Conservation (phyloP, 257 asterid species). For the Plantago elongata region DNA sequence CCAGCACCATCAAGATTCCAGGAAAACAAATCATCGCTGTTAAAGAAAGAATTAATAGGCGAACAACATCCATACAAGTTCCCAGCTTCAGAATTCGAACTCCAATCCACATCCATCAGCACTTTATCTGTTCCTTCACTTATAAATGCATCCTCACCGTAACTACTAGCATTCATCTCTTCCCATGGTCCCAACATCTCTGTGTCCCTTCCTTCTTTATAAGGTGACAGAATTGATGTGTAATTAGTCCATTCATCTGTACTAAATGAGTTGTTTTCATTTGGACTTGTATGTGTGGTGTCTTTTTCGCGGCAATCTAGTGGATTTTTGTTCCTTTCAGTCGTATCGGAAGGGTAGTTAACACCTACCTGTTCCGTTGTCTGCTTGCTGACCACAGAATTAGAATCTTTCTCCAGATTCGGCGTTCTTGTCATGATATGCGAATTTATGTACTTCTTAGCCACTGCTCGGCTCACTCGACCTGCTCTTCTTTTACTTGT, state of each 20-base stretch:
- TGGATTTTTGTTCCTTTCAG: too few species aligned
- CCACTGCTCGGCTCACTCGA: constrained; percentile 26
- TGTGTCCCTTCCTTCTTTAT: constrained; percentile 2
- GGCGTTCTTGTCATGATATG: background rate
- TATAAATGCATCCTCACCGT: constrained; percentile 11
- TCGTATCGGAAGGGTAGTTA: background rate
- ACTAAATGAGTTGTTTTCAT: background rate
- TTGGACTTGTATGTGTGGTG: background rate
- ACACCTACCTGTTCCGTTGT: background rate
- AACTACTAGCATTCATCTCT: constrained; percentile 16
- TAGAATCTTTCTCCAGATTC: background rate
- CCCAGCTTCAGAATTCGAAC: constrained; percentile 5
- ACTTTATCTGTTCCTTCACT: constrained; percentile 7
- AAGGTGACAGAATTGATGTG: constrained; percentile 14
- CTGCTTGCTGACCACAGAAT: background rate
- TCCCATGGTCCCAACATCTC: constrained; percentile 21
- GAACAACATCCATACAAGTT: constrained; percentile 26
- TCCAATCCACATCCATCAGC: constrained; percentile 10
- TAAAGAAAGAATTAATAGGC: constrained; percentile 30
- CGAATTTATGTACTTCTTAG: constrained; percentile 22
- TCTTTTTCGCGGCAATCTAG: background rate
- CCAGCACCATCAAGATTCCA: constrained; percentile 22
- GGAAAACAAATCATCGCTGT: constrained; percentile 13
- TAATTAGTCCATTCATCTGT: background rate
- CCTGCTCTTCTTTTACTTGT: constrained; percentile 25